Percentiles rank a stretch among this genome's conserved stretches.
Evolutionary conservation across 1,284 basidiomycete genomes (phyloP).

Genomic region (Cutaneotrichosporon curvatum): DNA sequence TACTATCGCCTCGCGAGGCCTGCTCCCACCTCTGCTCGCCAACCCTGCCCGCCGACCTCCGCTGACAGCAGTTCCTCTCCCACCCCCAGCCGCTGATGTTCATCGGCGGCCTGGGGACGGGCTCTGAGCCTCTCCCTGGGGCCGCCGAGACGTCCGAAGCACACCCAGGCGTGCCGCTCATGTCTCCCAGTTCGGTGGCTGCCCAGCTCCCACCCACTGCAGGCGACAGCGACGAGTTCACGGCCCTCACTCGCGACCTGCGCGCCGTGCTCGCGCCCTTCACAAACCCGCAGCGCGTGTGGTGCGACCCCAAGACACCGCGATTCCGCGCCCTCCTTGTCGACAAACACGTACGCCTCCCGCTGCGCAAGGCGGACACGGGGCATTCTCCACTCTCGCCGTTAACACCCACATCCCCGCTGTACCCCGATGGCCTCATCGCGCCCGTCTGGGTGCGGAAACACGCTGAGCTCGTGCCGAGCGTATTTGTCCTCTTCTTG

Average conservation of each 20-base stretch:
- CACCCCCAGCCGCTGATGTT: conserved; percentile 89
- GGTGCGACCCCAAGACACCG: conserved; percentile 46
- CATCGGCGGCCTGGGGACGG: conserved; percentile 64
- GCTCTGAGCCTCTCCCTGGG: not conserved
- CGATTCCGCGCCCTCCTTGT: conserved; percentile 74
- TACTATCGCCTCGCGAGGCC: not conserved
- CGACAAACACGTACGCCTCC: conserved; percentile 73
- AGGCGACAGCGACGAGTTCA: conserved; percentile 35
- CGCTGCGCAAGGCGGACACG: conserved; percentile 61
- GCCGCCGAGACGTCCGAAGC: not conserved
- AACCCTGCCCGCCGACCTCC: not conserved
- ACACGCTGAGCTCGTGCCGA: conserved; percentile 81
- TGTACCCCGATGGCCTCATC: conserved; percentile 89
- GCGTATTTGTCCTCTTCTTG: conserved; percentile 85
- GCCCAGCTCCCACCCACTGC: conserved; percentile 11
- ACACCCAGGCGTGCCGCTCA: not conserved
- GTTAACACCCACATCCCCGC: conserved; percentile 73
- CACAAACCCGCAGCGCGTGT: conserved; percentile 52
- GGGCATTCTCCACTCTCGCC: conserved; percentile 83
- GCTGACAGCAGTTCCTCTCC: conserved; percentile 52
- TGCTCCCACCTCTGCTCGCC: too few relatives aligned
- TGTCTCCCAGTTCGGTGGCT: not conserved
- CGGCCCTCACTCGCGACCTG: conserved; percentile 55
- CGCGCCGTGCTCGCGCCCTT: conserved; percentile 56
- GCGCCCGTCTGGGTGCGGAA: conserved; percentile 97